Evolutionary conservation across 2,329 filamentous ascomycete genomes (phyloP).

Genomic region (Samsoniella hepiali): DNA sequence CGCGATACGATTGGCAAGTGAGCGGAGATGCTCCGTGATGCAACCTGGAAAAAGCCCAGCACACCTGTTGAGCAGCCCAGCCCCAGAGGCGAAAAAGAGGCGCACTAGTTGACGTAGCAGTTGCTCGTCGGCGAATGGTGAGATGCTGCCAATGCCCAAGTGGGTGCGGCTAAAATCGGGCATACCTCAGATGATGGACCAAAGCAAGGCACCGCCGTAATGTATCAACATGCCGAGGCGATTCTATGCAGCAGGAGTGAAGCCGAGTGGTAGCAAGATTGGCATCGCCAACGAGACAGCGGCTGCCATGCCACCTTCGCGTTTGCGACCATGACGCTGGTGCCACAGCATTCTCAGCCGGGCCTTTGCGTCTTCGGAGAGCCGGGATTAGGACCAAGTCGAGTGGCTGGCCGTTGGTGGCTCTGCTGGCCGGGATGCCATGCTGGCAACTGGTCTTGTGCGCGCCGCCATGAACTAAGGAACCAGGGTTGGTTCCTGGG

Average conservation of each 20-base stretch:
- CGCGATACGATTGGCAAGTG: constrained; percentile 7
- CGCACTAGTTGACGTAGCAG: constrained; percentile 16
- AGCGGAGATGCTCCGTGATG: background rate
- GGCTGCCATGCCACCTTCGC: background rate
- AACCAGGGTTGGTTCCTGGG: constrained; percentile 13
- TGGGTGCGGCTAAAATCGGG: constrained; percentile 16
- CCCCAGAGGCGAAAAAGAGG: background rate
- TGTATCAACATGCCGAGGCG: background rate
- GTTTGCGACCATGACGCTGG: background rate
- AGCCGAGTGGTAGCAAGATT: background rate
- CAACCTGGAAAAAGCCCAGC: no score
- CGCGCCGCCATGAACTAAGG: constrained; percentile 6
- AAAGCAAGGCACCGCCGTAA: constrained; percentile 13
- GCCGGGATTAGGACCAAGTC: background rate
- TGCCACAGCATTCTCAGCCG: background rate
- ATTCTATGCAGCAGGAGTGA: background rate
- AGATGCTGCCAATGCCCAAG: background rate
- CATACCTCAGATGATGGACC: constrained; percentile 6
- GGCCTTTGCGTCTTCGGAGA: background rate
- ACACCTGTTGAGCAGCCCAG: no score
- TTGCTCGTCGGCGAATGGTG: background rate
- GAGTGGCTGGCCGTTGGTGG: constrained; percentile 12
- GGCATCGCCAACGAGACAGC: background rate
- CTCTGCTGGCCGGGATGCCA: background rate
- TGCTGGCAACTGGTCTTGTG: background rate